Percentiles rank a stretch among this genome's conserved stretches.
phyloP scores from a whole-genome alignment of 306 rosid genomes.

The Sesbania bispinosa region DNA sequence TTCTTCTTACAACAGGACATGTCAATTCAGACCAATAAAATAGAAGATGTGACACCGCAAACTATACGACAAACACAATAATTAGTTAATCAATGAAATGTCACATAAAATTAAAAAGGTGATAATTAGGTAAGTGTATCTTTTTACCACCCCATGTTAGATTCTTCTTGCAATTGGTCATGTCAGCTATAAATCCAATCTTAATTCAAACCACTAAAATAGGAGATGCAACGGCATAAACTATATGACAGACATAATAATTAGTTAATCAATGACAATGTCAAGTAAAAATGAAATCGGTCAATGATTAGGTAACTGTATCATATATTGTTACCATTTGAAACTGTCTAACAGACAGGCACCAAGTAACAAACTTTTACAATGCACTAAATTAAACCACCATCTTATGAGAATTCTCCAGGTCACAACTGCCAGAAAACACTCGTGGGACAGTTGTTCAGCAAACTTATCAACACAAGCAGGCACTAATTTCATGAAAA shows the following conservation, averaged over 20 bases:
- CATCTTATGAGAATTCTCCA: not conserved
- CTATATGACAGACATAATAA: not conserved
- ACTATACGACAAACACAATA: not conserved
- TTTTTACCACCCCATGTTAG: too few species aligned
- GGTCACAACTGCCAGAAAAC: conserved; percentile 5
- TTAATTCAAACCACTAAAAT: too few species aligned
- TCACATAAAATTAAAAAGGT: not conserved
- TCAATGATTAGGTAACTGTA: not conserved
- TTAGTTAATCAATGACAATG: not conserved
- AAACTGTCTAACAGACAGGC: not conserved
- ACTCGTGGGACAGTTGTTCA: not conserved
- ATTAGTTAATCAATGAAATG: not conserved
- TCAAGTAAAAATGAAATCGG: too few species aligned
- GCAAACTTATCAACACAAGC: not conserved
- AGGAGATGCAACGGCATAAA: not conserved
- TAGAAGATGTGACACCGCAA: not conserved
- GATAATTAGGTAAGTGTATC: not conserved
- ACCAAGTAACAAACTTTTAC: conserved; percentile 2
- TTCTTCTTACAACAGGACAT: too few species aligned
- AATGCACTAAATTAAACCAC: conserved; percentile 10
- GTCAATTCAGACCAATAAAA: not conserved
- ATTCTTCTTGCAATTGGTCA: too few species aligned
- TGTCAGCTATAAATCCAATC: too few species aligned
- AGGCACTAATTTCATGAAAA: not conserved
- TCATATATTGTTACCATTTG: not conserved